Base-by-base conservation (phyloP, 2,329 filamentous ascomycete species). In the Fusarium haematococcum region DNA sequence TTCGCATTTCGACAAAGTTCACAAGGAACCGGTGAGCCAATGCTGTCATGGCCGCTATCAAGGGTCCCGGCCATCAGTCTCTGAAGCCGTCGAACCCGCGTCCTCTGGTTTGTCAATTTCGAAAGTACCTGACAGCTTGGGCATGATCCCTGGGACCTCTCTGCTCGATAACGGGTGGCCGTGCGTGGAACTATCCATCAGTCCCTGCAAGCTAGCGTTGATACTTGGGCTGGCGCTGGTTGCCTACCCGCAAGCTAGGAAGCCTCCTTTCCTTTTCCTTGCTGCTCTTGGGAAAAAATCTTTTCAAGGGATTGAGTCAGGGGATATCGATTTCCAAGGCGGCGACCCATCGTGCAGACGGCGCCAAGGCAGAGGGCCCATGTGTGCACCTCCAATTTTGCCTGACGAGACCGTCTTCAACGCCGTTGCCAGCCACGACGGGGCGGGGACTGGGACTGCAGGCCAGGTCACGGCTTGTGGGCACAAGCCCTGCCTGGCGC, bases 121-220 rank as follows among this genome's bases (percentile, higher is more conserved):
- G 39, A 52, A 32, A 54, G 48, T 54, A 20, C 48, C 54, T 71
- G 62, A 56, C 45, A 61, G 60, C 23, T 32, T 54, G 27, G 48
- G 27, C n/a, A 27, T 20, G 25, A 25, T 23, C 20, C 54, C 54
- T 37, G 33, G 18, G 7, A 33, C 14, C 23, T 16, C 25, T 52
- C 25, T 27, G 27, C 48, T 54, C 18, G 48, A 32, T 54, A 54
- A 48, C 43, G 32, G 57, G 37, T 41, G 68, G 60, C 23, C 35
- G 71, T 60, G 67, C 61, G 57, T 67, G 61, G 65, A 72, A 75
- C 50, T 66, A 65, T 71, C 43, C 32, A 45, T 69, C 35, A 54
- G 45, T 33, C 62, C 70, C 67, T 74, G 70, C 58, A 37, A 52
- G 50, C 9, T 54, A 59, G 66, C 66, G 66, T 60, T 70, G 54